Evolutionary conservation across 2,329 filamentous ascomycete species (phyloP).

Genomic region (Cordyceps cateniannulata): DNA sequence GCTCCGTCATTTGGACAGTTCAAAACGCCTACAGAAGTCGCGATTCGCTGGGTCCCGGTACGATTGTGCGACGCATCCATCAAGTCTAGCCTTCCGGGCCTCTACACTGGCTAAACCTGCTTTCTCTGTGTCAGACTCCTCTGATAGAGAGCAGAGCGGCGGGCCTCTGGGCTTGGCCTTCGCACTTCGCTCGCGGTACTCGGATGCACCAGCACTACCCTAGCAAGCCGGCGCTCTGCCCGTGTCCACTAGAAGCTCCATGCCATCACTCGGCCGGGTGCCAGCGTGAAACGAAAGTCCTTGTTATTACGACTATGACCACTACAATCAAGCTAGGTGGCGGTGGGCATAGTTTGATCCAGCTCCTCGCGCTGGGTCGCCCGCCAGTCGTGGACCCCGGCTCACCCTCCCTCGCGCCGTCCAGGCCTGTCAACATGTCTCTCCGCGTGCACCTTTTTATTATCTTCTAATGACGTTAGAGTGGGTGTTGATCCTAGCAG

Average conservation of each 20-base stretch:
- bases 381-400: constrained; percentile 1
- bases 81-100: neutral
- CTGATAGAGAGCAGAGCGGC: neutral
- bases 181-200: constrained; percentile 1
- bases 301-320: no score
- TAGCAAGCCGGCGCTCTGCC: neutral
- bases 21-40: neutral
- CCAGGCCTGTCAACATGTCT: no score
- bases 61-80: neutral
- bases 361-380: neutral
- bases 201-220: constrained; percentile 3
- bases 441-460: neutral
- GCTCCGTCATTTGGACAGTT: neutral
- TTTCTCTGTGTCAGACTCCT: neutral
- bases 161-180: neutral
- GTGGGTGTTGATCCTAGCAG: neutral
- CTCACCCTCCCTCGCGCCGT: neutral
- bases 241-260: neutral
- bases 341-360: constrained; percentile 13
- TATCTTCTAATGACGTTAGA: neutral
- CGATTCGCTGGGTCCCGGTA: neutral
- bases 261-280: neutral
- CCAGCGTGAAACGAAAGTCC: neutral
- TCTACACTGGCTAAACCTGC: neutral
- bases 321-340: neutral